Base-by-base conservation (phyloP, 371 early-diverging fungal species). In the Mucor lusitanicus region DNA sequence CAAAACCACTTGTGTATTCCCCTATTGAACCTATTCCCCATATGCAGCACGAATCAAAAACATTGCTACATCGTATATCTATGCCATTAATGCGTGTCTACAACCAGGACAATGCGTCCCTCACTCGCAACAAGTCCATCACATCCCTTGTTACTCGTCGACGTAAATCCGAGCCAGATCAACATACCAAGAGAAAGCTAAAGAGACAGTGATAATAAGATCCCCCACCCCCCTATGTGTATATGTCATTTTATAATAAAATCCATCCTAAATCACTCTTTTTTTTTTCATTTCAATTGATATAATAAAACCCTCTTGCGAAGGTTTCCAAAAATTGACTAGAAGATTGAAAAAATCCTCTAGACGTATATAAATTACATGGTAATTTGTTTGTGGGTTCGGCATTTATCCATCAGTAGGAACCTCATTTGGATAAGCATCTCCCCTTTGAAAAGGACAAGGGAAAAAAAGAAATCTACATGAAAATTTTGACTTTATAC, bases 1-100 rank as follows among this genome's bases (percentile, higher is more conserved):
- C 81, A 2, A 75, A 76, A 42, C 81, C 81, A 3, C 33, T 81
- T 8, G 74, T 74, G 30, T 81, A 81, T 67, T 70, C 82, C n/a
- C 79, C 82, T 37, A 69, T 81, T 13, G 82, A 81, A 42, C 77
- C 79, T 17, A 63, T 64, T 53, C 33, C 58, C 50, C 28, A 56
- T 28, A 35, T 33, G 19, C n/a, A 42, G 1, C 27, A 58, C 25
- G 53, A 37, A n/a, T 12, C 63, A 8, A 63, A 64, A 37, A 48
- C 64, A 23, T 35, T 74, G 28, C 55, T 70, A 8, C 74, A 74
- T 65, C 70, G 70, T 55, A 58, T 74, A n/a, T 74, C 74, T 28
- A 62, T 70, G 65, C 74, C 74, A 0, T 27, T 70, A 40, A 25
- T 73, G 6, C 64, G 64, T 53, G 54, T 54, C 28, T 67, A 61